Conservation (phyloP, 1,284 basidiomycete species). For the Singerocomus rubriflavus region DNA sequence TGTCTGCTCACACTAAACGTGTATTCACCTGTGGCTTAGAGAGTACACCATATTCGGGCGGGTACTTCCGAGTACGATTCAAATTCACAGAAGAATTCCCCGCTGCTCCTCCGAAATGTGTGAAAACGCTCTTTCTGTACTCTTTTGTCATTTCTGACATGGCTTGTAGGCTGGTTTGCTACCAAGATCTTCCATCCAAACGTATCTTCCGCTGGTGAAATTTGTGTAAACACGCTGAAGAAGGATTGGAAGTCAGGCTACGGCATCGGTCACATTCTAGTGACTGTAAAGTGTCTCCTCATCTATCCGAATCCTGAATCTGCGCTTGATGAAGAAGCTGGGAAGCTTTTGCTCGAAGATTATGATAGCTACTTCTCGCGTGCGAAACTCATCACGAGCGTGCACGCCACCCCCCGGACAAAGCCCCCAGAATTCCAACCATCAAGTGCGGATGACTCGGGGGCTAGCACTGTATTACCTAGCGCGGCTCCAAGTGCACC, state of each 20-base stretch:
- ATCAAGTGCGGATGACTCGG: slow-evolving; percentile 29
- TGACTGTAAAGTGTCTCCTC: slow-evolving; percentile 90
- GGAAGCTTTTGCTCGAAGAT: slow-evolving; percentile 86
- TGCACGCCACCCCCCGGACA: slow-evolving; percentile 75
- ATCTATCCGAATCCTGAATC: slow-evolving; percentile 97
- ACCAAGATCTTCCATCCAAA: slow-evolving; percentile 98
- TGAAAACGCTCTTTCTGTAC: slow-evolving; percentile 28
- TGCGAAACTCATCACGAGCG: slow-evolving; percentile 79
- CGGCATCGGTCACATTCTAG: slow-evolving; percentile 86
- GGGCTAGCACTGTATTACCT: slow-evolving; percentile 16
- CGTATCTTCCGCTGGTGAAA: slow-evolving; percentile 86
- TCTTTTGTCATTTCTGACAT: slow-evolving; percentile 5
- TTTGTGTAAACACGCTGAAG: slow-evolving; percentile 96
- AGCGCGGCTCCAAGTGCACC: slow-evolving; percentile 19
- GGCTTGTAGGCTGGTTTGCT: slow-evolving; percentile 69
- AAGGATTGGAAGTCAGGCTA: slow-evolving; percentile 96
- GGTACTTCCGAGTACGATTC: slow-evolving; percentile 88
- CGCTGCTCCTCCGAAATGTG: slow-evolving; percentile 88
- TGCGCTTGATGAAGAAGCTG: slow-evolving; percentile 92
- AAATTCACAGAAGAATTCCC: slow-evolving; percentile 89
- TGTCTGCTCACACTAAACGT: slow-evolving; percentile 16
- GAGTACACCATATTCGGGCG: slow-evolving; percentile 89
- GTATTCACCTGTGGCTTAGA: slow-evolving; percentile 42
- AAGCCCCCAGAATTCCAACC: slow-evolving; percentile 69
- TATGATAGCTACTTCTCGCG: slow-evolving; percentile 83